phyloP scores from a whole-genome alignment of 768 basidiomycete genomes.

The Russula foetens region DNA sequence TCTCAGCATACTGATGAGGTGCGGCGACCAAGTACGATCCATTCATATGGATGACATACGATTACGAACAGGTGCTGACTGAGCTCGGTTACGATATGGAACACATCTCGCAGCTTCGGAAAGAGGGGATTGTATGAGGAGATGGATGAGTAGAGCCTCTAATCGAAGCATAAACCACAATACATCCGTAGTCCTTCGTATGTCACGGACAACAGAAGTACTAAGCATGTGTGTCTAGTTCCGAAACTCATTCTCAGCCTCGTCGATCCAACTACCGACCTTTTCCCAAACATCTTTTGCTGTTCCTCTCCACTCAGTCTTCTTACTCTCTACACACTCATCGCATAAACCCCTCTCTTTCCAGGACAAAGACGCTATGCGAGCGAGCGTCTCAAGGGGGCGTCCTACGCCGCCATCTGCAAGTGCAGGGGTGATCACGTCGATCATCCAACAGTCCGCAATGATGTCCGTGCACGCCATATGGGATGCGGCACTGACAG shows the following conservation, averaged over 20 bases:
- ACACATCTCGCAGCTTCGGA: constrained; percentile 10
- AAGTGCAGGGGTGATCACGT: constrained; percentile 62
- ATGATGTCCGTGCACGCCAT: constrained; percentile 68
- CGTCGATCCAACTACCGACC: constrained; percentile 50
- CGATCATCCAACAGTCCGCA: constrained; percentile 63
- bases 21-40: background rate
- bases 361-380: constrained; percentile 52
- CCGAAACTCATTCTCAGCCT: constrained; percentile 14
- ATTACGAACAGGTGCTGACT: constrained; percentile 4
- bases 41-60: background rate
- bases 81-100: constrained; percentile 15
- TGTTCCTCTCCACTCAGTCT: constrained; percentile 57
- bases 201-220: background rate
- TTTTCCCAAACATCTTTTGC: constrained; percentile 50
- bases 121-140: constrained; percentile 13
- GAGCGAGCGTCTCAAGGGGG: constrained; percentile 63
- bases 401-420: constrained; percentile 54
- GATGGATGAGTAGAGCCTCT: background rate
- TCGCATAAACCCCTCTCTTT: constrained; percentile 46
- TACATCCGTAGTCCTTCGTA: background rate
- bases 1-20: constrained; percentile 37
- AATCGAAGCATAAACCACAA: background rate
- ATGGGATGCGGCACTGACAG: constrained; percentile 58
- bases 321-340: constrained; percentile 50
- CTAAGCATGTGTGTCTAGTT: background rate